These are phyloP conservation scores for Arabidopsis hybrid DNA, from an alignment of 441 rosid species.

Conservation along the genomic window DNA sequence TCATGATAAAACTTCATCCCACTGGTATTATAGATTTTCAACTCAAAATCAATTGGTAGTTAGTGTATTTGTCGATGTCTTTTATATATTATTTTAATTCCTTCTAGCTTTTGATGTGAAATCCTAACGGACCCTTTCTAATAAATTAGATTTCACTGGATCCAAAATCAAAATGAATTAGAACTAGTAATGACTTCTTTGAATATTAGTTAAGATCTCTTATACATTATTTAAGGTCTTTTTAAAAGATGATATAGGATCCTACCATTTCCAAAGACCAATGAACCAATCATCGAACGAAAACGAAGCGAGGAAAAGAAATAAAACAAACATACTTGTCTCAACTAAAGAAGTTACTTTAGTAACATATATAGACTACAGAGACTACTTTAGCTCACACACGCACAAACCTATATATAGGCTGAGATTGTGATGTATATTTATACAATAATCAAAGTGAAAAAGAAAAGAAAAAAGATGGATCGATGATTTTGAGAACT, in stretches of 20 bases:
- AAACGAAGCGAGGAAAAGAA: not conserved
- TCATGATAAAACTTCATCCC: too few species aligned
- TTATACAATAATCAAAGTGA: not conserved
- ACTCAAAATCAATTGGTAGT: too few species aligned
- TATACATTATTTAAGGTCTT: not conserved
- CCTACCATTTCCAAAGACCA: not conserved
- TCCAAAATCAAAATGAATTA: not conserved
- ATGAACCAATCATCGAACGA: not conserved
- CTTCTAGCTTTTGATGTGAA: too few species aligned
- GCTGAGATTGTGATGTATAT: conserved; percentile 9
- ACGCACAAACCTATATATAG: not conserved
- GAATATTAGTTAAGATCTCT: not conserved
- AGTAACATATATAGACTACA: not conserved
- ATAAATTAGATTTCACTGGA: not conserved
- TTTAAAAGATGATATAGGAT: not conserved
- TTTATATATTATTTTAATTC: too few species aligned
- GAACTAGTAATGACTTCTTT: not conserved
- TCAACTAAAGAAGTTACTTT: conserved; percentile 5
- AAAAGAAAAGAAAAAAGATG: not conserved
- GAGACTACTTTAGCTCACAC: not conserved
- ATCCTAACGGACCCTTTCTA: too few species aligned
- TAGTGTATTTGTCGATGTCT: too few species aligned
- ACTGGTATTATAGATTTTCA: too few species aligned
- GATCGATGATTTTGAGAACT: not conserved
- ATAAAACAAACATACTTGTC: conserved; percentile 1